These are phyloP conservation scores for Poterioochromonas sp. DNA, from an alignment of 352 stramenopile species.

Conservation along the genomic window DNA sequence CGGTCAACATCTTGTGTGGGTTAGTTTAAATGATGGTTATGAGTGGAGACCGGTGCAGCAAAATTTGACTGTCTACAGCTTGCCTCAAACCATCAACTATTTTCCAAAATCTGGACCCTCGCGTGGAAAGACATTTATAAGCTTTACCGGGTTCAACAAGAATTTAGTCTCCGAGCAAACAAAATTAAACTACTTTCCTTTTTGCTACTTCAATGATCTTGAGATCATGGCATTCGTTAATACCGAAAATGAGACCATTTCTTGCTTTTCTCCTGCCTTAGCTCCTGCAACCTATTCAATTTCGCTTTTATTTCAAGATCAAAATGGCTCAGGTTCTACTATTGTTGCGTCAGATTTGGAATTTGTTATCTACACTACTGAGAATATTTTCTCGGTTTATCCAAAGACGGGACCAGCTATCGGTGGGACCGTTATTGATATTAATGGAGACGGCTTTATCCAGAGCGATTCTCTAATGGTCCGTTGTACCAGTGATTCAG, in stretches of 20 bases:
- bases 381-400: background rate
- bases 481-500: background rate
- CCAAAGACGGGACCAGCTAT: background rate
- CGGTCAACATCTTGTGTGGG: background rate
- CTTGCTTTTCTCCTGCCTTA: background rate
- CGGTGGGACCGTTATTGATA: background rate
- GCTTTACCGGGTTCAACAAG: background rate
- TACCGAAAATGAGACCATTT: background rate
- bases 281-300: background rate
- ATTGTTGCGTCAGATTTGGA: too few species aligned
- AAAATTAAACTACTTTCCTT: background rate
- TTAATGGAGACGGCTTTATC: conserved; percentile 8
- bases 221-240: background rate
- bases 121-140: background rate
- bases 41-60: background rate
- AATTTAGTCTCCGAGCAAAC: background rate
- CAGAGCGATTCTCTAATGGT: too few species aligned
- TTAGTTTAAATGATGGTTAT: background rate
- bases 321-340: background rate
- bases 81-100: background rate
- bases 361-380: background rate
- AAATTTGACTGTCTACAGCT: background rate
- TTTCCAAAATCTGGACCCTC: background rate
- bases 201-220: background rate
- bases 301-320: background rate